Base-by-base conservation (phyloP, 2,329 filamentous ascomycete genomes). In the Macroventuria anomochaeta region DNA sequence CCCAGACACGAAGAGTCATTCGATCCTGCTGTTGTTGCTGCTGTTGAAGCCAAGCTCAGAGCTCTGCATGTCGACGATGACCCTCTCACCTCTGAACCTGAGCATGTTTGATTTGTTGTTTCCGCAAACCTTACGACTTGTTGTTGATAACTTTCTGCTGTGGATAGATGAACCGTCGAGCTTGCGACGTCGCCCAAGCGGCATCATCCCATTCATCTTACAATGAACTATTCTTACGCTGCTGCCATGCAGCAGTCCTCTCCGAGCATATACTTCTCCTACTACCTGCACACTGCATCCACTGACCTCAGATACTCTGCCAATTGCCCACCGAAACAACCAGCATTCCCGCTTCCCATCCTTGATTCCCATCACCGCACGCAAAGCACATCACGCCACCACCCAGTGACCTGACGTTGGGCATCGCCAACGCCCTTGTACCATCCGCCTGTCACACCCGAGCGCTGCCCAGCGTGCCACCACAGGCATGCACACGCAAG, bases 11-110 rank as follows among this genome's bases (percentile, higher is more conserved):
- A 88, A 48, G 83, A 83, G 0, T 80, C 83, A 63, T 84, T 83
- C 2, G 85, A 89, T 65, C 84, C 85, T 0, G 83, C 84, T 10
- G 73, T 89, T 5, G 64, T 88, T 47, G 80, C 79, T 65, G 79
- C 77, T 40, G 76, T 89, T 17, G 81, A 87, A 61, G 80, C 76
- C 43, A 86, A 82, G 57, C 73, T 88, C 18, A 57, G 60, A 51
- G 68, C 67, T 2, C 61, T 74, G 6, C 58, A 61, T 7, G 62
- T 72, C 15, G 67, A 68, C 26, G 62, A 62, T 41, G 70, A 67
- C 42, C 55, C 53, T 7, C 52, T 47, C 3, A 57, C 59, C n/a
- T 59, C 63, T 17, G 62, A 53, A 28, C 43, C 55, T 13, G 59
- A 64, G 46, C 58, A 55, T 37, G 53, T 41, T 15, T 64, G 31